phyloP scores from a whole-genome alignment of 768 basidiomycete species.

The Sarcodon sp. region DNA sequence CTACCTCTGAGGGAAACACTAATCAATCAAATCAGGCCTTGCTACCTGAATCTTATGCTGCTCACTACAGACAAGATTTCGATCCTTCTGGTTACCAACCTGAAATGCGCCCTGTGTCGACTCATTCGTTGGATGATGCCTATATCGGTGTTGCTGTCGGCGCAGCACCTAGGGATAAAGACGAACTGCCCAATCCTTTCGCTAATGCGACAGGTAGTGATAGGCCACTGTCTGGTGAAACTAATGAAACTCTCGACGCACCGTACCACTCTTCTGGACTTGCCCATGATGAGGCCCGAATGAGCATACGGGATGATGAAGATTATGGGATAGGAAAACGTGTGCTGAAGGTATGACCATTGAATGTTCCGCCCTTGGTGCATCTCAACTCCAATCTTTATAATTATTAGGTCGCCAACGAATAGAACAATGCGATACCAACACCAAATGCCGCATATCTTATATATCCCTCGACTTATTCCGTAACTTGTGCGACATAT shows the following conservation, averaged over 20 bases:
- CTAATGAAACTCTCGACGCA: not conserved
- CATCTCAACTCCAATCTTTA: not conserved
- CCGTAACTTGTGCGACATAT: no score
- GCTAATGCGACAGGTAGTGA: not conserved
- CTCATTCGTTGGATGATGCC: not conserved
- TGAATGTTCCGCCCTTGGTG: not conserved
- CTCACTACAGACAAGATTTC: not conserved
- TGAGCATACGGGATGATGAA: constrained; percentile 19
- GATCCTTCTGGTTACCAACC: not conserved
- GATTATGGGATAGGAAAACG: constrained; percentile 18
- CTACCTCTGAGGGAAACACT: no score
- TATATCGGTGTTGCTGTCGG: constrained; percentile 3
- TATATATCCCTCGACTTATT: no score
- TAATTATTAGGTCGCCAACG: constrained; percentile 8
- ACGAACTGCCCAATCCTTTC: constrained; percentile 4
- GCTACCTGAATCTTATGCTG: not conserved
- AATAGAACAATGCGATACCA: not conserved
- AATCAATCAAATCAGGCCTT: not conserved
- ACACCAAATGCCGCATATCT: no score
- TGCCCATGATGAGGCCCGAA: constrained; percentile 12
- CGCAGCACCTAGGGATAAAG: constrained; percentile 4
- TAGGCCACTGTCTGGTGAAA: not conserved
- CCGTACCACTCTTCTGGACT: constrained; percentile 2
- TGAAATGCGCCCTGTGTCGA: not conserved
- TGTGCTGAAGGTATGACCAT: constrained; percentile 17